phyloP scores from a whole-genome alignment of 2,329 filamentous ascomycete species.

The Pseudogymnoascus sp. region DNA sequence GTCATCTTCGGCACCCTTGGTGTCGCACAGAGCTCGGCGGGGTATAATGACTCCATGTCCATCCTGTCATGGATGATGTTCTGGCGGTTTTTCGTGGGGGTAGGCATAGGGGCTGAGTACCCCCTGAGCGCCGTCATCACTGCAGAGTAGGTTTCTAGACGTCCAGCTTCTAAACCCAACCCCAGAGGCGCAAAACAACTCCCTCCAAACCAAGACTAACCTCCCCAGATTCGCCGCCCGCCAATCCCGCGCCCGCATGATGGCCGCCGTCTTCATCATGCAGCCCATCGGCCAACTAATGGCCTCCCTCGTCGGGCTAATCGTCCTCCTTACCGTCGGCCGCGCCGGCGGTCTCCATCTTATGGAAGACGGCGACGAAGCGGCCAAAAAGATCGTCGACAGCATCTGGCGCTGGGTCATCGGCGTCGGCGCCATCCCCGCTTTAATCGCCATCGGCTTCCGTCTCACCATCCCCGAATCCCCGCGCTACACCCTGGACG shows the following conservation, averaged over 20 bases:
- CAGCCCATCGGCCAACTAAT: conserved; percentile 59
- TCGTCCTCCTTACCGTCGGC: conserved; percentile 29
- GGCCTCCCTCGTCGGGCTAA: conserved; percentile 51
- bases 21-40: conserved; percentile 36
- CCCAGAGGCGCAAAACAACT: neutral
- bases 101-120: conserved; percentile 59
- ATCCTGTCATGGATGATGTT: conserved; percentile 37
- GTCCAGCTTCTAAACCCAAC: neutral
- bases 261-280: conserved; percentile 60
- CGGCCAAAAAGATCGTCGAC: conserved; percentile 35
- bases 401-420: conserved; percentile 60
- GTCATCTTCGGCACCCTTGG: conserved; percentile 38
- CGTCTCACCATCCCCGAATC: conserved; percentile 59
- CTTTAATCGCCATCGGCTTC: conserved; percentile 54
- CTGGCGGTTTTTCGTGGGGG: conserved; percentile 39
- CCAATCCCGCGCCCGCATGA: conserved; percentile 56
- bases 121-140: conserved; percentile 60
- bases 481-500: conserved; percentile 55
- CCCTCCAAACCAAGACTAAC: neutral
- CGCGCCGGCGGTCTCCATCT: conserved; percentile 10
- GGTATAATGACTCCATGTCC: conserved; percentile 33
- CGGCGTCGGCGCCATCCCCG: conserved; percentile 55
- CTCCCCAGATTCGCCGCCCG: conserved; percentile 40
- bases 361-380: neutral
- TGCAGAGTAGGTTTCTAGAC: conserved; percentile 43